Evolutionary conservation across 352 stramenopile genomes (phyloP).

Genomic region (Phytophthora boehmeriae): DNA sequence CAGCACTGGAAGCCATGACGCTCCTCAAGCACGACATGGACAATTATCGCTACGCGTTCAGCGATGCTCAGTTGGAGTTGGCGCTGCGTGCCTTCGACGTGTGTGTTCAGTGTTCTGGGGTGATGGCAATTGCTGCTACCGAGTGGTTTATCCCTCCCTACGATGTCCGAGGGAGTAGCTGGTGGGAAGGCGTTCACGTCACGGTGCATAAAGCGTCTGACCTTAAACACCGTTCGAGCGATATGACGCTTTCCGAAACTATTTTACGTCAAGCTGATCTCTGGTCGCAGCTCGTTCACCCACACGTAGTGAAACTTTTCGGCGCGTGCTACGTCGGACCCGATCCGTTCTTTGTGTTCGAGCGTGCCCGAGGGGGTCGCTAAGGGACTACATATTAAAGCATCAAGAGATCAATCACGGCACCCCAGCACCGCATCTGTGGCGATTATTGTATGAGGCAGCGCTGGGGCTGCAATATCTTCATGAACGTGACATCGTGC

Average conservation of each 20-base stretch:
- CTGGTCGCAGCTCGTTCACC: constrained; percentile 41
- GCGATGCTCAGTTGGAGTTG: constrained; percentile 14
- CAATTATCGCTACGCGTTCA: constrained; percentile 35
- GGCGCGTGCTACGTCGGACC: constrained; percentile 27
- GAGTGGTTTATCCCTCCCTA: constrained; percentile 37
- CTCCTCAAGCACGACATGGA: constrained; percentile 35
- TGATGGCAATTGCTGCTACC: constrained; percentile 8
- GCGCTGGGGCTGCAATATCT: constrained; percentile 40
- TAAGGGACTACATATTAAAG: constrained; percentile 15
- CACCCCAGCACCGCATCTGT: constrained; percentile 10
- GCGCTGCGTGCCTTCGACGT: constrained; percentile 16
- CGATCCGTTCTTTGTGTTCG: constrained; percentile 32
- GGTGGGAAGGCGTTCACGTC: constrained; percentile 40
- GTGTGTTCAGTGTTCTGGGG: constrained; percentile 3
- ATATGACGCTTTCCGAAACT: constrained; percentile 12
- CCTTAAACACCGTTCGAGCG: neutral
- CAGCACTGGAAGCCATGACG: constrained; percentile 25
- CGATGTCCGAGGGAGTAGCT: constrained; percentile 31
- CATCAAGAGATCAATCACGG: constrained; percentile 1
- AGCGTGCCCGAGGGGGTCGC: constrained; percentile 17
- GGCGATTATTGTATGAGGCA: constrained; percentile 26
- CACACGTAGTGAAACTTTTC: constrained; percentile 38
- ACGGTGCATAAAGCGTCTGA: constrained; percentile 6
- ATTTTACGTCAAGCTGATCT: constrained; percentile 28
- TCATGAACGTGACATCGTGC: constrained; percentile 39